Evolutionary conservation across 202 grass and related monocot genomes (phyloP), one percentile per base, ranked within the genome.

Genomic region (Tripidium arundinaceum): DNA sequence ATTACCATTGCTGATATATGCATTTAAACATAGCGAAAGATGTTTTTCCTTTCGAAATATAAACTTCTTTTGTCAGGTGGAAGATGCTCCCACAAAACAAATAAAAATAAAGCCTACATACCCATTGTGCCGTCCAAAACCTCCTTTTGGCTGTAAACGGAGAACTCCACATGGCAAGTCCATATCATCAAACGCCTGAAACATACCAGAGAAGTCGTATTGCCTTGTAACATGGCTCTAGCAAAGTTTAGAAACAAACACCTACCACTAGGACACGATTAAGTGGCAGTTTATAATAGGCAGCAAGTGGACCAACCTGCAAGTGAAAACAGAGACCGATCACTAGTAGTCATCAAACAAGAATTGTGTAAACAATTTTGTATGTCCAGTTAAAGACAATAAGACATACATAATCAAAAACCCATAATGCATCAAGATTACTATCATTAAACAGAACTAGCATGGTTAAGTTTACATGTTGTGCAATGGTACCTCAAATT

Each of bases 81-180:
- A 78, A 45, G 8, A 46, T 39, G n/a, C 3, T 26, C 47, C 39
- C 38, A 62, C 14, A 49, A 68, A 68, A 36, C 27, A 77, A 27
- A 81, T 54, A 58, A 58, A 27, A 73, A 38, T 74, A 75, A 55
- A 58, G 37, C 70, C 41, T 69, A 83, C 77, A 8, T 57, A 98
- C 95, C 95, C 95, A 59, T 95, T 95, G 63, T 98, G 92, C 16
- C 82, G 88, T 34, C 79, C 91, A 94, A 85, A 87, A 50, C 95
- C 95, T 65, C 95, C 95, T 91, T 90, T 98, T 68, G 90, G 95
- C 74, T 98, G 92, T 76, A 98, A 72, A 69, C 90, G 86, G 62
- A 98, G 95, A 89, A 98, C 92, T 72, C 90, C 95, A 64, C 95
- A 98, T 78, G 92, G 88, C 38, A 98, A 84, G 43, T 98, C 90